Percentiles rank a stretch among this genome's conserved stretches.
Conservation (phyloP, 2,329 filamentous ascomycete genomes). For the Pezicula radicicola region DNA sequence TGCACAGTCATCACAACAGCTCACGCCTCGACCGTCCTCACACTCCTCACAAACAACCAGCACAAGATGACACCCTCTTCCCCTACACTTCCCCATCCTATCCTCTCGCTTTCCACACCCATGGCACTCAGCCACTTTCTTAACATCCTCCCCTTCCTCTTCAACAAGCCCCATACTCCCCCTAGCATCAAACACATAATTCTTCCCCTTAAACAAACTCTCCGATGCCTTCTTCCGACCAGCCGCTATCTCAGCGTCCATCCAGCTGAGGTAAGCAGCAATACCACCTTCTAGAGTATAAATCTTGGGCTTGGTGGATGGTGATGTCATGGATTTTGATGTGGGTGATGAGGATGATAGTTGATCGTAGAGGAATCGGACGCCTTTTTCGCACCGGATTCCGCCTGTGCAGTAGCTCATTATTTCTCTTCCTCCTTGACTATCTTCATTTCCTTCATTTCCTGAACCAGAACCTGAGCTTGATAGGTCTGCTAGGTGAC, state of each 20-base stretch:
- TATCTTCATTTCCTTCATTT: neutral
- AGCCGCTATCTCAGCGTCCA: constrained; percentile 27
- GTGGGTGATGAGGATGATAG: constrained; percentile 18
- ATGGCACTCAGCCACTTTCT: constrained; percentile 28
- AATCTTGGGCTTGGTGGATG: constrained; percentile 6
- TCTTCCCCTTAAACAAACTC: constrained; percentile 26
- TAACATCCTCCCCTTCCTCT: neutral
- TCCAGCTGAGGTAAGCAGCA: constrained; percentile 28
- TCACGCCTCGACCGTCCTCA: constrained; percentile 14
- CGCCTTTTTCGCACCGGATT: constrained; percentile 30
- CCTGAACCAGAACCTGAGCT: neutral
- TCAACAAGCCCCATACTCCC: constrained; percentile 23
- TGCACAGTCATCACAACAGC: constrained; percentile 25
- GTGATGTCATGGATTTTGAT: constrained; percentile 11
- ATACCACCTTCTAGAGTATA: constrained; percentile 29
- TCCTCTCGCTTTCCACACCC: constrained; percentile 17
- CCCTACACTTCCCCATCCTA: constrained; percentile 27
- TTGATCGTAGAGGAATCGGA: constrained; percentile 24
- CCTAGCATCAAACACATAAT: constrained; percentile 31
- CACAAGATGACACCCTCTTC: constrained; percentile 26
- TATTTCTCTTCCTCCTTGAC: constrained; percentile 15
- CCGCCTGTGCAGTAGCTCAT: constrained; percentile 31
- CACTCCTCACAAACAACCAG: constrained; percentile 27
- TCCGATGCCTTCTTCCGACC: constrained; percentile 22
- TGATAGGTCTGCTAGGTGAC: constrained; percentile 8